These are phyloP conservation scores for Parasarocladium wereldwijsianum DNA, from an alignment of 2,329 filamentous ascomycete genomes.

Conservation along the genomic window DNA sequence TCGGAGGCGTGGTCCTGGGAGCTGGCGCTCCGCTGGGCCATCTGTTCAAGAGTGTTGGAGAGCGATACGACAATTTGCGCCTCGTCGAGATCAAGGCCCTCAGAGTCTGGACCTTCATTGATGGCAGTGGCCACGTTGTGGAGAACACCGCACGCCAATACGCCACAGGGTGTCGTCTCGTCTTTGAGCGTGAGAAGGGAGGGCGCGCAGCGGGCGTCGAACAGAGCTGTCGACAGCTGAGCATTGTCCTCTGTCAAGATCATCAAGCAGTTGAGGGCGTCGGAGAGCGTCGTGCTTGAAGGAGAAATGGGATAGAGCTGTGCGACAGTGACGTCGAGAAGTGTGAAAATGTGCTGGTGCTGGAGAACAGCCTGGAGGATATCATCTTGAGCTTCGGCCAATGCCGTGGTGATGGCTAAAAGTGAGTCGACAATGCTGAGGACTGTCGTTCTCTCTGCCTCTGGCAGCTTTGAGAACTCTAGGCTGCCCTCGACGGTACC, in stretches of 20 bases:
- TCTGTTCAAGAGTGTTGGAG: constrained; percentile 15
- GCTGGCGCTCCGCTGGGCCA: constrained; percentile 11
- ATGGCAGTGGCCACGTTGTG: constrained; percentile 44
- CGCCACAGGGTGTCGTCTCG: constrained; percentile 29
- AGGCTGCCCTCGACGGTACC: too few relatives aligned
- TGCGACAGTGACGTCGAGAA: constrained; percentile 41
- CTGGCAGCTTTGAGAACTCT: constrained; percentile 29
- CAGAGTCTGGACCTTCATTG: constrained; percentile 8
- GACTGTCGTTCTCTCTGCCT: constrained; percentile 36
- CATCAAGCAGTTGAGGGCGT: constrained; percentile 39
- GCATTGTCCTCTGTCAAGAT: constrained; percentile 46
- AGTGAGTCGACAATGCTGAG: constrained; percentile 41
- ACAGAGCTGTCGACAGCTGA: constrained; percentile 35
- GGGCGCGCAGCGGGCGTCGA: constrained; percentile 35
- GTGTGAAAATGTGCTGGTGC: constrained; percentile 30
- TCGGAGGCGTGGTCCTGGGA: constrained; percentile 20
- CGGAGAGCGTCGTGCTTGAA: constrained; percentile 25
- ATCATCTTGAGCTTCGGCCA: constrained; percentile 46
- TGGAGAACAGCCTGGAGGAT: constrained; percentile 35
- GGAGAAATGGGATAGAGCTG: too few relatives aligned
- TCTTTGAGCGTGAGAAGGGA: constrained; percentile 33
- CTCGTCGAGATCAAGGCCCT: constrained; percentile 14
- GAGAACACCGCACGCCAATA: constrained; percentile 44
- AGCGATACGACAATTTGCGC: constrained; percentile 21
- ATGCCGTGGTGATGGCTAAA: constrained; percentile 33